Evolutionary conservation across 2,329 filamentous ascomycete species (phyloP), one percentile per base, ranked within the genome.

Genomic region (Samsoniella hepiali): DNA sequence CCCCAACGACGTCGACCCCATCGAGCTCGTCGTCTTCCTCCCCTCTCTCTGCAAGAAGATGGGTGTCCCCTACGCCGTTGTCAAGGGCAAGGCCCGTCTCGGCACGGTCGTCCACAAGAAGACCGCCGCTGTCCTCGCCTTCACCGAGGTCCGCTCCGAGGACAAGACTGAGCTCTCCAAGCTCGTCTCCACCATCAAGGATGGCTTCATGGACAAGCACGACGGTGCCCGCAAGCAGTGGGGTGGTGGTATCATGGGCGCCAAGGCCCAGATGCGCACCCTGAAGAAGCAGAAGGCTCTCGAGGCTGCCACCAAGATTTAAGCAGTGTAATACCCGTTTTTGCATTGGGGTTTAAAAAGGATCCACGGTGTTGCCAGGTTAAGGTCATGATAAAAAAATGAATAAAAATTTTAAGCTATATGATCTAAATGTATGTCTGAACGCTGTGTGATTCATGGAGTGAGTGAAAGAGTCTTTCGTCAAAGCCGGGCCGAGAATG

Each of bases 71-170:
- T 99, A 98, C 81, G 95, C 93, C 78, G 98, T 99, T 74, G 88
- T 99, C 78, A 99, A 99, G 91, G 95, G 95, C 85, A 99, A 99
- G 91, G 95, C 95, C 72, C 90, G 95, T 83, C 91, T 99, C 75
- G 95, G 95, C 73, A 98, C 95, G 67, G 94, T 99, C 73, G 94
- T 99, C 71, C 94, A 99, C 91, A 97, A 99, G 90, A 99, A 99
- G 95, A 99, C 95, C 71, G 93, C 95, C 72, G 95, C 95, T 69
- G 95, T 97, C 72, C 86, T 98, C 72, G 95, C 95, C 73, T 78
- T 99, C 73, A 97, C 95, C 67, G 96, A 99, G 86, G 92, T 97
- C 77, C 93, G 95, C 79, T 87, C 91, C 58, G 95, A 99, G 87
- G 96, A 99, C 87, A 98, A 98, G 91, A 88, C 84, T 72, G 96